phyloP scores from a whole-genome alignment of 768 basidiomycete species.

The Lentinula aciculospora region DNA sequence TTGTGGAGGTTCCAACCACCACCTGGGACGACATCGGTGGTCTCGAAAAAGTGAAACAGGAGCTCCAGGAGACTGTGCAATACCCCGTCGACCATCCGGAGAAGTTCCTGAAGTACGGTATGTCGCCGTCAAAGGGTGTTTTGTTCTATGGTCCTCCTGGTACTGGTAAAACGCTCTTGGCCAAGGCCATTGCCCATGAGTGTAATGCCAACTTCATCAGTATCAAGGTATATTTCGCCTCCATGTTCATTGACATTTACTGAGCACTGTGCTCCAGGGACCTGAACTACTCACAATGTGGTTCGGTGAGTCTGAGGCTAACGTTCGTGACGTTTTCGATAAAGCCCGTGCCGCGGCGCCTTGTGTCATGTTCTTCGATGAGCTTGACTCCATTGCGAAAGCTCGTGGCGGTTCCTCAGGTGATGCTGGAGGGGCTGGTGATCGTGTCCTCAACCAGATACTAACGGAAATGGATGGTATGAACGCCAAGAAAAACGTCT shows the following conservation, averaged over 20 bases:
- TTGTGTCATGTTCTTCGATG: conserved; percentile 99
- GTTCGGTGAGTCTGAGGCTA: conserved; percentile 99
- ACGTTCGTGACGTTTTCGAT: conserved; percentile 99
- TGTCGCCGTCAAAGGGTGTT: conserved; percentile 99
- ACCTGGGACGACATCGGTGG: conserved; percentile 99
- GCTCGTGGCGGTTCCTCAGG: conserved; percentile 82
- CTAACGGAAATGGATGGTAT: conserved; percentile 99
- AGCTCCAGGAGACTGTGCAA: conserved; percentile 98
- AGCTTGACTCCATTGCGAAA: conserved; percentile 98
- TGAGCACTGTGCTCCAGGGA: conserved; percentile 41
- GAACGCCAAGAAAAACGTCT: conserved; percentile 99
- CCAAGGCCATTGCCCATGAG: conserved; percentile 99
- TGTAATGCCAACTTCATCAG: conserved; percentile 99
- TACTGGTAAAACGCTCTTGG: conserved; percentile 98
- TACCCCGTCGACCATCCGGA: conserved; percentile 99
- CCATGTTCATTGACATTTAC: conserved; percentile 10
- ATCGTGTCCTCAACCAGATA: conserved; percentile 96
- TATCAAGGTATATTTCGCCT: conserved; percentile 60
- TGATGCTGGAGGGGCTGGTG: conserved; percentile 94
- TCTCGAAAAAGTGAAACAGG: conserved; percentile 98
- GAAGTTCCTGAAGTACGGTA: conserved; percentile 99
- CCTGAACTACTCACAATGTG: conserved; percentile 99
- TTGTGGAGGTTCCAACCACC: conserved; percentile 97
- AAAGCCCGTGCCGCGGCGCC: conserved; percentile 99
- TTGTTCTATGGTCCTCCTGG: conserved; percentile 99